Percentiles rank a stretch among this genome's conserved stretches.
Conservation (phyloP, 495 filamentous ascomycete genomes). For the Tuber microsphaerosporum region DNA sequence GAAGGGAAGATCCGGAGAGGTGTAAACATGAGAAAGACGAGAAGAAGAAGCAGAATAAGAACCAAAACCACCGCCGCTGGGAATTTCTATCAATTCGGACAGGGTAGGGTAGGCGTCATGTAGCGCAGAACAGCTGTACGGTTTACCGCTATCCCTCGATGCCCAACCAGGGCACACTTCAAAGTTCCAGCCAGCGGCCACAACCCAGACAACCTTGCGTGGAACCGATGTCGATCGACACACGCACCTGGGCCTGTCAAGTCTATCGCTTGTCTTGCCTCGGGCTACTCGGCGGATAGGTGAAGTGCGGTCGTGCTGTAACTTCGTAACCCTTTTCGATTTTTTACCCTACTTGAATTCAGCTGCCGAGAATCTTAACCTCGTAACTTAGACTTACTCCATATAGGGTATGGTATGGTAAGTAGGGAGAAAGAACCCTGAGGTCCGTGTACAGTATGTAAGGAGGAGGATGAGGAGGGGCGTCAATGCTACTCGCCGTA, state of each 20-base stretch:
- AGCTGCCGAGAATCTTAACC: background rate
- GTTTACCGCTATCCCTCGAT: conserved; percentile 34
- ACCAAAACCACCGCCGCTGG: conserved; percentile 27
- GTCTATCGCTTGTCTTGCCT: conserved; percentile 40
- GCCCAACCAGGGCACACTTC: conserved; percentile 32
- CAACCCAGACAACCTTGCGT: conserved; percentile 34
- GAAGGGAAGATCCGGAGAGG: background rate
- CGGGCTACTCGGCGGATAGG: conserved; percentile 37
- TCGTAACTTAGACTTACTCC: background rate
- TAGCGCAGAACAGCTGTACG: conserved; percentile 36
- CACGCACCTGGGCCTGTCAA: conserved; percentile 40
- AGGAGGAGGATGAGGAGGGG: conserved; percentile 19
- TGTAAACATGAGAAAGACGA: background rate
- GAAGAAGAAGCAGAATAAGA: background rate
- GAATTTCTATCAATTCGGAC: background rate
- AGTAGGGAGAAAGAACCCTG: conserved; percentile 17
- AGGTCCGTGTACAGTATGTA: conserved; percentile 39
- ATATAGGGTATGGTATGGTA: background rate
- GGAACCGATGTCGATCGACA: conserved; percentile 39
- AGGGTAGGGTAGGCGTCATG: conserved; percentile 34
- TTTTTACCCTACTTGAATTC: background rate
- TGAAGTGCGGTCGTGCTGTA: background rate
- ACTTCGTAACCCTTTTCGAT: background rate
- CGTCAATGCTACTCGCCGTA: conserved; percentile 34
- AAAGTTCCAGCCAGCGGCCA: conserved; percentile 24